These are phyloP conservation scores for Cenchrus americanus DNA, from an alignment of 176 grass and related monocot genomes.

Conservation along the genomic window DNA sequence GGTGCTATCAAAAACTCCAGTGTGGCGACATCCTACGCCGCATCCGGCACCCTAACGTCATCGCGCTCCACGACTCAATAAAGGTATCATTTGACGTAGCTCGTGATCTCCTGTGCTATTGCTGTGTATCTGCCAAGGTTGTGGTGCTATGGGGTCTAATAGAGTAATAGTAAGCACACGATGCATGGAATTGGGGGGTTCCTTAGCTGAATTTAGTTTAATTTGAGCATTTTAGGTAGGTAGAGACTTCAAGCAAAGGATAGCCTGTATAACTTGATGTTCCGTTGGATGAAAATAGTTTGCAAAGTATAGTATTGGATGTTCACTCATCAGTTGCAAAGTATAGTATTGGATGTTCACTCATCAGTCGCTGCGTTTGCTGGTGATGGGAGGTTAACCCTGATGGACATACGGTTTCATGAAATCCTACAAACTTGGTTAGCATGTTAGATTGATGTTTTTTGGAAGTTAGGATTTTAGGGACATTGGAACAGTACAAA, in stretches of 20 bases:
- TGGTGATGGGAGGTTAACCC: background rate
- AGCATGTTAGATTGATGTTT: conserved; percentile 10
- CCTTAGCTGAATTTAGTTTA: background rate
- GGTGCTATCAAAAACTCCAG: too few relatives aligned
- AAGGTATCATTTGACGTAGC: conserved; percentile 38
- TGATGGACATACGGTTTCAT: background rate
- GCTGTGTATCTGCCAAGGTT: conserved; percentile 27
- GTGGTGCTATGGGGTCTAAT: conserved; percentile 9
- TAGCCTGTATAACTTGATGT: background rate
- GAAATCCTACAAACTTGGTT: conserved; percentile 9
- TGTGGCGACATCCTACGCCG: conserved; percentile 74
- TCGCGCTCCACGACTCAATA: conserved; percentile 73
- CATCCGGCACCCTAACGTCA: conserved; percentile 89
- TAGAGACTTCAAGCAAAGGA: conserved; percentile 14
- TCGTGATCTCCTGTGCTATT: background rate
- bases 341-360: too few relatives aligned
- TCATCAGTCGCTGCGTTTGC: background rate
- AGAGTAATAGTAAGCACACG: background rate
- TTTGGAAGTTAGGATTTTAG: conserved; percentile 8
- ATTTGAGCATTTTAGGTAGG: background rate
- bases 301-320: background rate
- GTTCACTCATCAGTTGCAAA: background rate
- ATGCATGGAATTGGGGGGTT: conserved; percentile 17
- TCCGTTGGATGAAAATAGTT: background rate
- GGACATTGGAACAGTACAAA: background rate